Evolutionary conservation across 495 filamentous ascomycete species (phyloP).

Genomic region (Schizothecium vesticola): DNA sequence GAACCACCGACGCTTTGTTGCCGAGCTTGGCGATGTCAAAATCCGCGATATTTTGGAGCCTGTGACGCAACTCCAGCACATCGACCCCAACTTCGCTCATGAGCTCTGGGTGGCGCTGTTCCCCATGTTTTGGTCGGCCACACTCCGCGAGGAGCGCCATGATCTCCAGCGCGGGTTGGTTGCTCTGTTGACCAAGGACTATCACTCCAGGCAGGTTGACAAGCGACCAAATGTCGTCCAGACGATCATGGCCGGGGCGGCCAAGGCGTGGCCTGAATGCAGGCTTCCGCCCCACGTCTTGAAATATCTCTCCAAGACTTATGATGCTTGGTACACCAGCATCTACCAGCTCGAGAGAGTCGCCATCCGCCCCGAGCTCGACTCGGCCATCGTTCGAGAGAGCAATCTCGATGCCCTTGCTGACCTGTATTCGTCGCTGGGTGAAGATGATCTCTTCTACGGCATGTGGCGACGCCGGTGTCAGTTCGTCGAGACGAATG

Average conservation of each 20-base stretch:
- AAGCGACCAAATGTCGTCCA: constrained; percentile 92
- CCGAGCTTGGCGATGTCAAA: constrained; percentile 75
- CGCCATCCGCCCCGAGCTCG: constrained; percentile 74
- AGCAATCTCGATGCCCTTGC: constrained; percentile 92
- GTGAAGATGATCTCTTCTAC: constrained; percentile 96
- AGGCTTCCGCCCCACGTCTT: constrained; percentile 93
- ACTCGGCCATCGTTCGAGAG: constrained; percentile 76
- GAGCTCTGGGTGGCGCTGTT: constrained; percentile 88
- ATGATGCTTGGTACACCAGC: constrained; percentile 93
- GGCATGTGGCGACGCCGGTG: constrained; percentile 94
- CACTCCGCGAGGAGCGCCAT: constrained; percentile 79
- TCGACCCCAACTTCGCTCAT: constrained; percentile 71
- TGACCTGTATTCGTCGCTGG: constrained; percentile 79
- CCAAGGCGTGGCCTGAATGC: constrained; percentile 73
- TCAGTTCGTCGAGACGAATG: constrained; percentile 93
- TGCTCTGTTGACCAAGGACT: constrained; percentile 83
- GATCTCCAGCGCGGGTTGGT: constrained; percentile 89
- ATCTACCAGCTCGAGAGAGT: constrained; percentile 77
- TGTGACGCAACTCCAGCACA: constrained; percentile 89
- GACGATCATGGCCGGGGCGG: constrained; percentile 78
- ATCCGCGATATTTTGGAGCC: constrained; percentile 85
- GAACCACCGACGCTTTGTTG: constrained; percentile 72
- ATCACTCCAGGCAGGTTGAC: constrained; percentile 88
- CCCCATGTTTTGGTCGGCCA: constrained; percentile 85
- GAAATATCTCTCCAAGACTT: constrained; percentile 86